A percentile compares a stretch with the other conserved stretches of the same genome.
phyloP scores from a whole-genome alignment of 2,329 filamentous ascomycete species.

The Capronia coronata region DNA sequence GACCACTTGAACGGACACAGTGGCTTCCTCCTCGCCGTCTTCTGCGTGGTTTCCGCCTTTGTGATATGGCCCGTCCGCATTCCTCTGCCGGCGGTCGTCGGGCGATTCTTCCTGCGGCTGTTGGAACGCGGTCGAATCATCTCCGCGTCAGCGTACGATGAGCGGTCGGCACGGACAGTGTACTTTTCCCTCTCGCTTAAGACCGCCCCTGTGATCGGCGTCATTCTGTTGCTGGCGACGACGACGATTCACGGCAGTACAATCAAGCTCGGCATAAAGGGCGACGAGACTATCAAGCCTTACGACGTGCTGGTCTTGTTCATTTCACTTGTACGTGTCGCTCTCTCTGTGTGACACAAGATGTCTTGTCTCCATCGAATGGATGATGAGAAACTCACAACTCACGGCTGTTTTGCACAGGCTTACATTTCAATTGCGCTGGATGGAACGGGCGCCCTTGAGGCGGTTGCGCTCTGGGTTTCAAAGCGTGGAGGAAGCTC shows the following conservation, averaged over 20 bases:
- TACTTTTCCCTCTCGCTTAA: constrained; percentile 25
- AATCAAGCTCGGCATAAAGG: constrained; percentile 26
- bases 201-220: constrained; percentile 26
- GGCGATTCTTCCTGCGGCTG: constrained; percentile 10
- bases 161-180: constrained; percentile 10
- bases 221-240: constrained; percentile 26
- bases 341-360: too few species aligned
- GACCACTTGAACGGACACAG: constrained; percentile 27
- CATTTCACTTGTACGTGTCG: constrained; percentile 20
- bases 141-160: constrained; percentile 4
- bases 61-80: constrained; percentile 26
- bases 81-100: constrained; percentile 16
- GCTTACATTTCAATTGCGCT: constrained; percentile 29
- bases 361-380: too few species aligned
- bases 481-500: constrained; percentile 28
- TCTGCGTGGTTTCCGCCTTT: constrained; percentile 26
- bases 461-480: constrained; percentile 27
- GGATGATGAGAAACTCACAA: too few species aligned
- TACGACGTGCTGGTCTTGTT: constrained; percentile 30
- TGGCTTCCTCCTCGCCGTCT: constrained; percentile 27
- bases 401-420: neutral
- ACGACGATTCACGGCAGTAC: constrained; percentile 28
- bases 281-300: constrained; percentile 27
- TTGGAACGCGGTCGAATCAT: constrained; percentile 17
- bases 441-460: constrained; percentile 27